Evolutionary conservation across 768 basidiomycete species (phyloP), one percentile per base, ranked within the genome.

Genomic region (Tulasnella sp.): DNA sequence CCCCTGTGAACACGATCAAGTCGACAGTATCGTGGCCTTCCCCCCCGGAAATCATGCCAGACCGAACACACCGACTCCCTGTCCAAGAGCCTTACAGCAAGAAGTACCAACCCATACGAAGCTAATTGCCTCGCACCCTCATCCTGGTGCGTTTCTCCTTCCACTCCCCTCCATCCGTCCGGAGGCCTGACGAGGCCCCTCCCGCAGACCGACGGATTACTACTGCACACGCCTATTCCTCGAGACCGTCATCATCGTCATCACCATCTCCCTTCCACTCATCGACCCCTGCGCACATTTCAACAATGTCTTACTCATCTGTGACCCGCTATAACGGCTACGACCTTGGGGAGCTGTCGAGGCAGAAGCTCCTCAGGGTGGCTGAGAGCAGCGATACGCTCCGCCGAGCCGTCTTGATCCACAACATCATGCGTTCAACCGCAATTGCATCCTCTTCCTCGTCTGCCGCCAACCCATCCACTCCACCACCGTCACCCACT

Each of bases 401-500:
- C 29, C 55, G 55, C 12, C 55, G 55, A 25, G 31, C 32, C 46
- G 55, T 57, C 41, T 43, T 57, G 42, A 57, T 57, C 37, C 55
- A 57, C 55, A 57, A 57, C 46, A 49, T 57, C 27, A 43, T 57
- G 55, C 55, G 55, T 37, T 57, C 55, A 57, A 57, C 55, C 55
- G 55, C 55, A 27, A 46, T 43, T 37, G 11, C 39, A 3, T 74
- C 77, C 50, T 71, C 74, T 35, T 43, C 62, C 23, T 31, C 43
- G 2, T 40, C 49, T 3, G 17, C 46, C 21, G 19, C 50, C 43
- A 46, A 39, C 41, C 23, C 57, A 31, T 8, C 12, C 45, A 35
- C 39, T 25, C 58, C 39, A 27, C 34, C 53, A 60, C 70, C 64
- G 68, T 68, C 62, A 45, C 73, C 53, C 64, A 71, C 55, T 63